Base-by-base conservation (phyloP, 2,329 filamentous ascomycete species). In the Xylariales sp. region DNA sequence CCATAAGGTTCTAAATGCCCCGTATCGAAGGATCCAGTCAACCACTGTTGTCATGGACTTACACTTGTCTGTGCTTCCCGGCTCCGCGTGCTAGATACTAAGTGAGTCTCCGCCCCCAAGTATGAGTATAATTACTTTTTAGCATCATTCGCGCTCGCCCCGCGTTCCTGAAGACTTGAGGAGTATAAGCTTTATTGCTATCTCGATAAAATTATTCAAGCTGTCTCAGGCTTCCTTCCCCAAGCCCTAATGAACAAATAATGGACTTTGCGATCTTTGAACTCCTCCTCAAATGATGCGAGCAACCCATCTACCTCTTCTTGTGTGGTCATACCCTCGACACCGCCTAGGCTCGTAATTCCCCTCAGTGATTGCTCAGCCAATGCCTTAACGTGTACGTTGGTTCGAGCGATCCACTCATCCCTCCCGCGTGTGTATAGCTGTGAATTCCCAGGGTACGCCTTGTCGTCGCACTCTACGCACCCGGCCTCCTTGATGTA, bases 401-500 rank as follows among this genome's bases (percentile, higher is more conserved):
- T 65, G 10, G 50, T 64, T 23, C 62, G 52, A 2, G 36, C 6
- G 28, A 50, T 36, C 65, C 68, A 68, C n/a, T 62, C 57, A 14
- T 58, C 56, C 8, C n/a, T 46, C 9, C 63, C 52, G 5, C 43
- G 8, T 2, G 55, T 66, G 23, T 64, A 70, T 10, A 70, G 7
- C 18, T 57, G 60, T n/a, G 60, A 14, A 14, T 49, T 62, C 12
- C 52, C 53, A 10, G 68, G 39, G 53, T 71, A 70, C 7, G 62
- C 61, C 34, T 53, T 64, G 12, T 68, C 65, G 7, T 55, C 65
- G 39, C 68, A 70, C 5, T 71, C 69, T 3, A 58, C 54, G n/a
- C 18, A 70, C 1, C 69, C 68, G 5, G 69, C 69, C 16, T 67
- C 54, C 58, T 41, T 49, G n/a, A 71, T 23, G 28, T 70, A 70